phyloP scores from a whole-genome alignment of 2,329 filamentous ascomycete genomes.

The Diplodia intermedia region DNA sequence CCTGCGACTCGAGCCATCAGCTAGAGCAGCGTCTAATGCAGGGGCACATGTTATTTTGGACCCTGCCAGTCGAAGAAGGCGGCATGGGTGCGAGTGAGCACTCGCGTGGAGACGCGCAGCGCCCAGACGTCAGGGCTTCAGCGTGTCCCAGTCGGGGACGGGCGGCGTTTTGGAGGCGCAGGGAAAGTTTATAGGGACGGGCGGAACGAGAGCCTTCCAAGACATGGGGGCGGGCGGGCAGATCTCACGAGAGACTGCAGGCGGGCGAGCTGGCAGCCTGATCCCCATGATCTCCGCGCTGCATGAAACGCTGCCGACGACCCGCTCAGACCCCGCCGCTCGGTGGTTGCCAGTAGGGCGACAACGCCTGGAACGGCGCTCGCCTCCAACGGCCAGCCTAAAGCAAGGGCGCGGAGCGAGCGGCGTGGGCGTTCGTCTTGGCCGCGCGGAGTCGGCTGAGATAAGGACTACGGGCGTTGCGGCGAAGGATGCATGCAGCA shows the following conservation, averaged over 20 bases:
- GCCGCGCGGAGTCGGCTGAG: conserved; percentile 21
- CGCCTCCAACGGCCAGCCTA: conserved; percentile 14
- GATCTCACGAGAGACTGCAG: conserved; percentile 29
- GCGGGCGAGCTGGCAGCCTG: conserved; percentile 13
- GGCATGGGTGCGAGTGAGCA: conserved; percentile 20
- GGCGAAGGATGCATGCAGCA: conserved; percentile 31
- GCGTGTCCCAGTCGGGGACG: conserved; percentile 5
- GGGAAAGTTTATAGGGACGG: conserved; percentile 4
- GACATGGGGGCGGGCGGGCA: conserved; percentile 18
- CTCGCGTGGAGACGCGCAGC: conserved; percentile 23
- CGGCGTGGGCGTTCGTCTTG: conserved; percentile 21
- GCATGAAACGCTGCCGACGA: conserved; percentile 1
- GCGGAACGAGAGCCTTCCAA: conserved; percentile 17
- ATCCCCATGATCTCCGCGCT: conserved; percentile 26
- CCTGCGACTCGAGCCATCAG: conserved; percentile 24
- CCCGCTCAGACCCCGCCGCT: conserved; percentile 18
- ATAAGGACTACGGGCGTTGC: conserved; percentile 22
- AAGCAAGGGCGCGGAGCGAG: conserved; percentile 23
- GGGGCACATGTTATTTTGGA: conserved; percentile 24
- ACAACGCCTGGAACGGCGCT: conserved; percentile 7
- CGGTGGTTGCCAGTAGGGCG: background rate
- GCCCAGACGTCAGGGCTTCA: conserved; percentile 6
- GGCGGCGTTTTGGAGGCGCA: conserved; percentile 25
- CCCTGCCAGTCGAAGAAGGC: conserved; percentile 17
- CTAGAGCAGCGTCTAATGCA: conserved; percentile 25